Evolutionary conservation across 2,329 filamentous ascomycete genomes (phyloP).

Genomic region (Diaporthe sp.): DNA sequence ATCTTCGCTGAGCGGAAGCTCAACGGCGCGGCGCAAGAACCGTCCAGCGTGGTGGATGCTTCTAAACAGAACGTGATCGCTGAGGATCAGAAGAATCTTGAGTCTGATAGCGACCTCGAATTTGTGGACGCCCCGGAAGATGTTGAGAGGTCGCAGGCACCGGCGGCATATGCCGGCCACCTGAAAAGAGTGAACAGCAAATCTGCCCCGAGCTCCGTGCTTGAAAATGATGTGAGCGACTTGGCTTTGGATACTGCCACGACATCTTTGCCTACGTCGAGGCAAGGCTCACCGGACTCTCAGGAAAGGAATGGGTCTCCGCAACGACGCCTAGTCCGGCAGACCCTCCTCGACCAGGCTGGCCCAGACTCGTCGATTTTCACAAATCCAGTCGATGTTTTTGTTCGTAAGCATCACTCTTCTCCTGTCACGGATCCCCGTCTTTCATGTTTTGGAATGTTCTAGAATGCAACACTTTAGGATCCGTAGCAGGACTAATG

Average conservation of each 20-base stretch:
- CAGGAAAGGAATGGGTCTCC: constrained; percentile 11
- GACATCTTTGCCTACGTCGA: constrained; percentile 19
- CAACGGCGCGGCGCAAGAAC: constrained; percentile 2
- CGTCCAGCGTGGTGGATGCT: neutral
- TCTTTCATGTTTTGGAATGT: too few relatives aligned
- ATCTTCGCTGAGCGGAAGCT: constrained; percentile 41
- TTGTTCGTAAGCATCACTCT: too few relatives aligned
- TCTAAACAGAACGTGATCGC: neutral
- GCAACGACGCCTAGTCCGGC: constrained; percentile 40
- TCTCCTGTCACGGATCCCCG: too few relatives aligned
- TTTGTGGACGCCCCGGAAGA: constrained; percentile 67
- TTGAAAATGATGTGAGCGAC: constrained; percentile 32
- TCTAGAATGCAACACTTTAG: too few relatives aligned
- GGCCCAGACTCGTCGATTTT: constrained; percentile 73
- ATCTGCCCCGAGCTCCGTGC: constrained; percentile 27
- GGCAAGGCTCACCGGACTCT: constrained; percentile 27
- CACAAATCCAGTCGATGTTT: constrained; percentile 82
- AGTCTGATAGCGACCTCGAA: constrained; percentile 53
- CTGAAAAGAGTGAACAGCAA: constrained; percentile 44
- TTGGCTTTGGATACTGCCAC: constrained; percentile 18
- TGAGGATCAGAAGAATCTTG: constrained; percentile 28
- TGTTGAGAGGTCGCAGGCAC: constrained; percentile 53
- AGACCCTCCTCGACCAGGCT: constrained; percentile 43
- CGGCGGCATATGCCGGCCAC: constrained; percentile 58
- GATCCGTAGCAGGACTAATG: too few relatives aligned